A percentile compares a stretch with the other conserved stretches of the same genome.
These are phyloP conservation scores for Backusella circina DNA, from an alignment of 192 early-diverging fungal genomes.

Conservation along the genomic window DNA sequence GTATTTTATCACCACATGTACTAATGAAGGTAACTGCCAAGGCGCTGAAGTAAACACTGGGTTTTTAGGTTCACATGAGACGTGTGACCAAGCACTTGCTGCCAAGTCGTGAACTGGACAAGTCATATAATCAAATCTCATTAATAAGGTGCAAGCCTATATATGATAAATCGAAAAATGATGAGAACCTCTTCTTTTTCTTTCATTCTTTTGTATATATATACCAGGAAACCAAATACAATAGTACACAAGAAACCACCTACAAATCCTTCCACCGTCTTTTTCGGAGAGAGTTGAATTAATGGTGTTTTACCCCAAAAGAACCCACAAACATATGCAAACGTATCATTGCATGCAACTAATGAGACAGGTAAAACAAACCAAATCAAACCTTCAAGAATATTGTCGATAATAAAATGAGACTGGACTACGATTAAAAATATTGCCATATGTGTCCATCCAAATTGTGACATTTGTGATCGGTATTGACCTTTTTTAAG, in stretches of 20 bases:
- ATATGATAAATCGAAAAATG: background rate
- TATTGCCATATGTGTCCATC: conserved; percentile 96
- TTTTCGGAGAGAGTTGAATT: conserved; percentile 92
- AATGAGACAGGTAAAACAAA: conserved; percentile 85
- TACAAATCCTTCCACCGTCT: conserved; percentile 96
- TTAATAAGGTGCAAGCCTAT: conserved; percentile 45
- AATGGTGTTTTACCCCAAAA: conserved; percentile 90
- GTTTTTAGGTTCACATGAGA: conserved; percentile 50
- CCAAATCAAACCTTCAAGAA: conserved; percentile 97
- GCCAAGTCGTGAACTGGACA: conserved; percentile 55
- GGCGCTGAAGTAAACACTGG: conserved; percentile 48
- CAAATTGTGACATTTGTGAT: conserved; percentile 95
- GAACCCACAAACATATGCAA: conserved; percentile 94
- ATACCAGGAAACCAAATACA: conserved; percentile 76
- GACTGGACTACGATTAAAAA: conserved; percentile 88
- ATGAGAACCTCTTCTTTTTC: background rate
- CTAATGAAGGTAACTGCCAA: conserved; percentile 21
- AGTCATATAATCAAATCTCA: conserved; percentile 51
- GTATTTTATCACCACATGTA: conserved; percentile 5
- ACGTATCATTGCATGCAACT: conserved; percentile 93
- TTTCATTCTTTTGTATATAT: background rate
- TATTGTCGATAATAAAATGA: conserved; percentile 96
- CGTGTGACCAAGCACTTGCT: conserved; percentile 42
- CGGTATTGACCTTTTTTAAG: conserved; percentile 91
- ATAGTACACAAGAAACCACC: conserved; percentile 84